These are phyloP conservation scores for Castanea mollissima DNA, from an alignment of 306 rosid genomes.

Conservation along the genomic window DNA sequence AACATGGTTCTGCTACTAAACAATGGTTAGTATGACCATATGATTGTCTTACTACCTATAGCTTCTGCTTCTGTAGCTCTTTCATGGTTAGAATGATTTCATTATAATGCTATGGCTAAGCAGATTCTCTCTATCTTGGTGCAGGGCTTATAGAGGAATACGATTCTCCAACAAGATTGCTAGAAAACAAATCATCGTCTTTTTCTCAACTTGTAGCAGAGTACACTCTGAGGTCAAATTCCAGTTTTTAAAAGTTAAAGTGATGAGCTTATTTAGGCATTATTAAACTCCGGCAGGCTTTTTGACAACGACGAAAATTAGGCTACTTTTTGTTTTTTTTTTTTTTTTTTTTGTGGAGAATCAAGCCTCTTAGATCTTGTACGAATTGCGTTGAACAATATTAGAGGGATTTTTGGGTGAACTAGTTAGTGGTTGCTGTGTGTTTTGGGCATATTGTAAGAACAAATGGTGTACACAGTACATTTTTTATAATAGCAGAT, in stretches of 20 bases:
- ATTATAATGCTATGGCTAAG: background rate
- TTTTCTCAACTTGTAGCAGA: slow-evolving; percentile 14
- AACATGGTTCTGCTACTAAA: slow-evolving; percentile 37
- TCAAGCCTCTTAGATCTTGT: too few species aligned
- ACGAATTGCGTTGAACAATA: too few species aligned
- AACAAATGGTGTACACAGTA: too few species aligned
- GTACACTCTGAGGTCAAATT: slow-evolving; percentile 37
- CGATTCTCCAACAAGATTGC: slow-evolving; percentile 3
- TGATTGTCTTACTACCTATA: background rate
- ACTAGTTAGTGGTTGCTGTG: too few species aligned
- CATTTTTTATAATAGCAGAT: too few species aligned
- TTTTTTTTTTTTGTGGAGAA: background rate
- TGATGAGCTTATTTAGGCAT: background rate
- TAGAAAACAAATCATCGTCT: slow-evolving; percentile 16
- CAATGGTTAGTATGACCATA: background rate
- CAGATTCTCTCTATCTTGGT: background rate
- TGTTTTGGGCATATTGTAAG: too few species aligned
- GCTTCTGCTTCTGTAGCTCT: background rate
- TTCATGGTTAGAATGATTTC: background rate
- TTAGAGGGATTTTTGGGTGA: too few species aligned
- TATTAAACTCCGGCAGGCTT: background rate
- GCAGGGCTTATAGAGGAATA: slow-evolving; percentile 12
- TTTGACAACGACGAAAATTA: slow-evolving; percentile 11
- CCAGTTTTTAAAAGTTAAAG: slow-evolving; percentile 8
- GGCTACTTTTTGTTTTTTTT: background rate